Evolutionary conservation across 139 green algal genomes (phyloP), one percentile per base, ranked within the genome.

Genomic region (Chlorella sp.): DNA sequence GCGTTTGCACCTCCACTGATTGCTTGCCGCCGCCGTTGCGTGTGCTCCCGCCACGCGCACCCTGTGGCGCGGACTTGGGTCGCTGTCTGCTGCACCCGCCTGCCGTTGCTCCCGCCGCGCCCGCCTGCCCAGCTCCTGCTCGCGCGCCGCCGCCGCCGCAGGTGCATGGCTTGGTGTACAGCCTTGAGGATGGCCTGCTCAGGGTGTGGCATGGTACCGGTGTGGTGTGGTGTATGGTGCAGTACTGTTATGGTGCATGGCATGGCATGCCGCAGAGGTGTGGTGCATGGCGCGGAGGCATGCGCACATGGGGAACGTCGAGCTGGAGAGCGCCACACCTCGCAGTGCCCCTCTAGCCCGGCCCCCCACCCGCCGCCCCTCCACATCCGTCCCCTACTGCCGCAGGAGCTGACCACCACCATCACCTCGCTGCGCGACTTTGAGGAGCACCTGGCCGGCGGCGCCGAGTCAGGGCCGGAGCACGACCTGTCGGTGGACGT

Each of bases 91-190:
- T n/a, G n/a, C n/a, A n/a, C n/a, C n/a, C n/a, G n/a, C n/a, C n/a
- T n/a, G n/a, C n/a, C n/a, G n/a, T n/a, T n/a, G n/a, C n/a, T n/a
- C n/a, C n/a, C n/a, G n/a, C n/a, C n/a, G n/a, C n/a, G n/a, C n/a
- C n/a, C n/a, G n/a, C n/a, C n/a, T n/a, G n/a, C n/a, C n/a, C n/a
- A n/a, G n/a, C n/a, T n/a, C n/a, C n/a, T n/a, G n/a, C n/a, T n/a
- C n/a, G n/a, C n/a, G n/a, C n/a, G n/a, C n/a, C n/a, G n/a, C n/a
- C n/a, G n/a, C n/a, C n/a, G n/a, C n/a, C n/a, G n/a, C 27, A n/a
- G n/a, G n/a, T n/a, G n/a, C 91, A 92, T 64, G 91, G 91, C 41
- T 41, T 87, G 0, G 72, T 93, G 42, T 95, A 95, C 69, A 65
- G 67, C 21, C 58, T 94, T 15, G 46, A 45, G 0, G 83, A 92